Evolutionary conservation across 306 rosid genomes (phyloP), one percentile per base, ranked within the genome.

Genomic region (Bauhinia variegata): DNA sequence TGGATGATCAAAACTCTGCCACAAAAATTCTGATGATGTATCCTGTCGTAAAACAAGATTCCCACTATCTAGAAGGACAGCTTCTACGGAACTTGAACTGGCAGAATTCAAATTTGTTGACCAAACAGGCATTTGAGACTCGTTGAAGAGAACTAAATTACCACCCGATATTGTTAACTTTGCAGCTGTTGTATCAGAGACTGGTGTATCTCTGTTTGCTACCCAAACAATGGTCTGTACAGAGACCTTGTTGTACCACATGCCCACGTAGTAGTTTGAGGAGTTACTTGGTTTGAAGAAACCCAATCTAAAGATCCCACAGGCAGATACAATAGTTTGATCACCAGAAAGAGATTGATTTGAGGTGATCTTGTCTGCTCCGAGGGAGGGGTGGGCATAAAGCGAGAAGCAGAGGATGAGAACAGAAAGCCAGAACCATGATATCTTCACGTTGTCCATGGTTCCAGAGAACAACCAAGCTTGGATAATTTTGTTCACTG

Each of bases 1-100:
- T 54, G 77, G 95, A 43, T 85, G 61, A 71, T 87, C 90, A 71
- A 87, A 82, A 70, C 90, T 87, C 33, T 83, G 87, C 95, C 88
- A 87, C 0, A 76, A 54, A 68, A 14, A 28, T 3, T 56, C 34
- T 14, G 68, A 60, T 13, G 57, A 41, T 38, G 66, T 36, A 36
- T 5, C 8, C 3, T 61, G 63, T 32, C 11, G 63, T 6, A 85
- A 34, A 17, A 83, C 79, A 1, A 88, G 80, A 49, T 88, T 88
- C 7, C 91, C 91, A 4, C n/a, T 3, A 16, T 88, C 85, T 13
- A 36, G 11, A 17, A 88, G 83, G 0, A 78, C 47, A 28, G 82
- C 79, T 50, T 60, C 68, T 0, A 65, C 78, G 70, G 64, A 34
- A 67, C 36, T 57, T 37, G 77, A 74, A 38, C 2, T 61, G 8